phyloP scores from a whole-genome alignment of 345 rosid species.

The Sapria himalayana region DNA sequence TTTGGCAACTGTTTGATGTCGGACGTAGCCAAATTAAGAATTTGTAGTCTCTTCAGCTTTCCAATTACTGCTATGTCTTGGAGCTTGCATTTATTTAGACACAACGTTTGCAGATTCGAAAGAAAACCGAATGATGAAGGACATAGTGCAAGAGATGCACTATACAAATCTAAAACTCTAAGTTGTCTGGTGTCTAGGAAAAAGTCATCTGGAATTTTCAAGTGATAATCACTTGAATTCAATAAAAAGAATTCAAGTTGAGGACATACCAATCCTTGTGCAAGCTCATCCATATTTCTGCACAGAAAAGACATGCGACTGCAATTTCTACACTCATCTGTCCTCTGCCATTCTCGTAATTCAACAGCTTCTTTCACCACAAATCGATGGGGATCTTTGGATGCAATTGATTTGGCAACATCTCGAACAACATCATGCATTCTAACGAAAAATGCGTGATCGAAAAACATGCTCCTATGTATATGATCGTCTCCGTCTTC shows the following conservation, averaged over 20 bases:
- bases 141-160: neutral
- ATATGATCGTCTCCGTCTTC: neutral
- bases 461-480: conserved; percentile 5
- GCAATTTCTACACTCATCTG: neutral
- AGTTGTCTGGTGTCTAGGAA: neutral
- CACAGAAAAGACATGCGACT: accelerated
- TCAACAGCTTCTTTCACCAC: neutral
- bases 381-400: neutral
- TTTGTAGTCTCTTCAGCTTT: neutral
- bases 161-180: neutral
- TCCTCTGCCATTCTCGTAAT: neutral
- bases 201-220: neutral
- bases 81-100: accelerated
- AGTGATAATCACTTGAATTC: accelerated
- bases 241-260: neutral
- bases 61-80: neutral
- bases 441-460: too few relatives aligned
- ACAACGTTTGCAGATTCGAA: neutral
- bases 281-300: neutral
- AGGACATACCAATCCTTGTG: neutral
- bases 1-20: too few relatives aligned
- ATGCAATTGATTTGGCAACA: conserved; percentile 4
- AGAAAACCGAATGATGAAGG: neutral
- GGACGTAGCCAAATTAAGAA: too few relatives aligned
- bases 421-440: conserved; percentile 9